Percentiles rank a stretch among this genome's conserved stretches.
These are phyloP conservation scores for Oehlia diaphana DNA, from an alignment of 192 early-diverging fungal genomes.

Conservation along the genomic window DNA sequence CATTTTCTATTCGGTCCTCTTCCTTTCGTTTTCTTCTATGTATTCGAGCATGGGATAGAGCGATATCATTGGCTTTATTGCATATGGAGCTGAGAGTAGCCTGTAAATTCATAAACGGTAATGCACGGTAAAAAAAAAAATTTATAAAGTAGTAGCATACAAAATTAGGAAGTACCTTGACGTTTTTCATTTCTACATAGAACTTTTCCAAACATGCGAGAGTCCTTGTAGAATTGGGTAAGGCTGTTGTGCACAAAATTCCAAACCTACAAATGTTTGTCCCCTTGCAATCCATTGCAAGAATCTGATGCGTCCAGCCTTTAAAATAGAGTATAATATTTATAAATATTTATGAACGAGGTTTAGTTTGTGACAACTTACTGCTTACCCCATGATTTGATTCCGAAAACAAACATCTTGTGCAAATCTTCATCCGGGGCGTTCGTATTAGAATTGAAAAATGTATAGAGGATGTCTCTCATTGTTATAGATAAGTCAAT, in stretches of 20 bases:
- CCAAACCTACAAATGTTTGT: conserved; percentile 29
- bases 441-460: conserved; percentile 26
- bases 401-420: conserved; percentile 27
- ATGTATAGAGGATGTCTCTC: conserved; percentile 27
- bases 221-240: conserved; percentile 27
- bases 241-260: conserved; percentile 1
- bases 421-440: conserved; percentile 30
- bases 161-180: neutral
- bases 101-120: too few species aligned
- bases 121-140: too few species aligned
- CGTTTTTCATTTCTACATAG: conserved; percentile 13
- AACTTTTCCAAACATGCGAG: conserved; percentile 16
- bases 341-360: neutral
- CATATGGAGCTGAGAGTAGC: too few species aligned
- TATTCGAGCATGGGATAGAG: too few species aligned
- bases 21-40: too few species aligned
- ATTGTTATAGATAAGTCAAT: conserved; percentile 24
- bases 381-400: conserved; percentile 33
- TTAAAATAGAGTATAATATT: neutral
- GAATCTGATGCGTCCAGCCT: conserved; percentile 20
- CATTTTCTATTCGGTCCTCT: too few species aligned
- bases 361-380: conserved; percentile 19
- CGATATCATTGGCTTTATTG: too few species aligned
- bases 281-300: conserved; percentile 26
- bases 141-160: too few species aligned